phyloP scores from a whole-genome alignment of 2,329 filamentous ascomycete genomes.

The Colletotrichum euphorbiae region DNA sequence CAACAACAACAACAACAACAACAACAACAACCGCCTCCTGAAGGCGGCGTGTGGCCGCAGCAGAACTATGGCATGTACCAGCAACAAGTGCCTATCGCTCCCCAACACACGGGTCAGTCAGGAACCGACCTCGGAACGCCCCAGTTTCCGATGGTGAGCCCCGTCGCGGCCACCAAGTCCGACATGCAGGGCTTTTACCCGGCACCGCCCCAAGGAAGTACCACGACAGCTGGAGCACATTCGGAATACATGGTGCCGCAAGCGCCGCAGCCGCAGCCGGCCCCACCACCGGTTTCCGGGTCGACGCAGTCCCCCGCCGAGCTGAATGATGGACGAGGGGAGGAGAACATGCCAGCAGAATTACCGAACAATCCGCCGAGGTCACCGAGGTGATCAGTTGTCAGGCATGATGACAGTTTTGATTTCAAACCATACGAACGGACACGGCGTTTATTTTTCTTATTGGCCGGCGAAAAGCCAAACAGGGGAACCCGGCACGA shows the following conservation, averaged over 20 bases:
- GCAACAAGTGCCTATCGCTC: conserved; percentile 41
- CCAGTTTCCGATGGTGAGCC: conserved; percentile 40
- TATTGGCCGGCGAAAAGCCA: too few species aligned
- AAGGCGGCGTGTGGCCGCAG: conserved; percentile 37
- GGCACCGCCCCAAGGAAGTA: conserved; percentile 26
- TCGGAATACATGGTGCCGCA: conserved; percentile 13
- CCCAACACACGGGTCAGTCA: conserved; percentile 39
- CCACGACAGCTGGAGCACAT: neutral
- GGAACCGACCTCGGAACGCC: conserved; percentile 33
- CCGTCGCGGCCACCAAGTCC: conserved; percentile 33
- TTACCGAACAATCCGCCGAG: conserved; percentile 36
- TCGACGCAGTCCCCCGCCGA: conserved; percentile 32
- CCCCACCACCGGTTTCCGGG: neutral
- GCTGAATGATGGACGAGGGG: conserved; percentile 32
- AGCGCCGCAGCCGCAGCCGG: neutral
- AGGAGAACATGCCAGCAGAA: conserved; percentile 38
- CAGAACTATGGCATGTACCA: conserved; percentile 41
- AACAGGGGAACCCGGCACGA: neutral
- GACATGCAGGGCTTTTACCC: conserved; percentile 30
- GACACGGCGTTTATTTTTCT: neutral
- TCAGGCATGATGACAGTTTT: neutral
- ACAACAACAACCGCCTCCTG: conserved; percentile 23
- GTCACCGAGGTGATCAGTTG: conserved; percentile 23
- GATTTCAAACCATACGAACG: neutral
- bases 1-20: conserved; percentile 4